Evolutionary conservation across 2,329 filamentous ascomycete genomes (phyloP).

Genomic region (Penicillium janthinellum): DNA sequence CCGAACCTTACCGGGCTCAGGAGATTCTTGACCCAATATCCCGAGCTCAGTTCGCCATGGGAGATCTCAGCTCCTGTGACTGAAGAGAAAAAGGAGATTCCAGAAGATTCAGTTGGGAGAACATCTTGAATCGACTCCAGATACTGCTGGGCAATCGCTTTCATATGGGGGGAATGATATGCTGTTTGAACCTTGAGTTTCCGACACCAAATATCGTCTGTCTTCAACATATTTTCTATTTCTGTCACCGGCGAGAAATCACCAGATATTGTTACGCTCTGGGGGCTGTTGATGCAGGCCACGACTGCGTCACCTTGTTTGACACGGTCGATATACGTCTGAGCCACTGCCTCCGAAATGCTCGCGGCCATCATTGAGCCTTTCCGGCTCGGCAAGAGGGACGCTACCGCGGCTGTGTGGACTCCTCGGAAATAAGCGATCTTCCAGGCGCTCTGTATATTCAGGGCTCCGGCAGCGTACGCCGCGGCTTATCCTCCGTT

Average conservation of each 20-base stretch:
- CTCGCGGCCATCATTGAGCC: too few relatives aligned
- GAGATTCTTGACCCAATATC: not conserved
- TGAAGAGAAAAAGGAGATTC: not conserved
- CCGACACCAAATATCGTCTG: slow-evolving; percentile 4
- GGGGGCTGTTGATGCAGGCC: slow-evolving; percentile 14
- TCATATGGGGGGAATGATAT: slow-evolving; percentile 21
- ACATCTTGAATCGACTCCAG: not conserved
- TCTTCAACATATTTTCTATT: not conserved
- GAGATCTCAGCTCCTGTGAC: not conserved
- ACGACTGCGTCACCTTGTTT: not conserved
- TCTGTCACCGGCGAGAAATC: slow-evolving; percentile 1
- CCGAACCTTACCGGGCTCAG: not conserved
- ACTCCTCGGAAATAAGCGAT: too few relatives aligned
- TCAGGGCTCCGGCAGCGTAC: not conserved
- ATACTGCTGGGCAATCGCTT: slow-evolving; percentile 4
- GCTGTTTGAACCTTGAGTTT: slow-evolving; percentile 15
- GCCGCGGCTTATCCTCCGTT: not conserved
- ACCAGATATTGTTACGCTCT: slow-evolving; percentile 1
- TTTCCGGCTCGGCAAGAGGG: too few relatives aligned
- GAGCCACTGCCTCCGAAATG: too few relatives aligned
- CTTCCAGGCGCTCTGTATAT: not conserved
- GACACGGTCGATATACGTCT: too few relatives aligned
- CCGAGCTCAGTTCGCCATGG: not conserved
- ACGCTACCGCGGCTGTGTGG: too few relatives aligned
- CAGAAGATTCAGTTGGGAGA: not conserved